A percentile compares a stretch with the other conserved stretches of the same genome.
These are phyloP conservation scores for Serendipita sp. DNA, from an alignment of 768 basidiomycete genomes.

Conservation along the genomic window DNA sequence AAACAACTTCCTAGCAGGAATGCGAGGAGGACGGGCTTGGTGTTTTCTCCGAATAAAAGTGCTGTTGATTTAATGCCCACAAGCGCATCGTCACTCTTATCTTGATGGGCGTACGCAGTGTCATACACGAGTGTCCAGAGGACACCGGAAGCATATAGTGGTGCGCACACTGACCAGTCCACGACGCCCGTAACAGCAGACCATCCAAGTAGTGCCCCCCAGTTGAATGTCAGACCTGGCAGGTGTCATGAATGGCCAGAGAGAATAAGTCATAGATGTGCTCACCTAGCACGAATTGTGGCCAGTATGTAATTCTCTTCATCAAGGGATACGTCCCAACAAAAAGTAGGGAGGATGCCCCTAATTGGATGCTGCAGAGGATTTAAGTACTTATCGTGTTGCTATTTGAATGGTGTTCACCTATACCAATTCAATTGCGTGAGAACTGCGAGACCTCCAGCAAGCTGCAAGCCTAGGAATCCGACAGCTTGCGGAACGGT, in stretches of 20 bases:
- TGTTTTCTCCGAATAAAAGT: slow-evolving; percentile 64
- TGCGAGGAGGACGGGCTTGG: slow-evolving; percentile 55
- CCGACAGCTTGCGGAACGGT: slow-evolving; percentile 53
- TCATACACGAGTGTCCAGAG: slow-evolving; percentile 96
- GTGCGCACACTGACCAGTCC: slow-evolving; percentile 67
- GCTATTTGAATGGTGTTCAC: slow-evolving; percentile 21
- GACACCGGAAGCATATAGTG: slow-evolving; percentile 78
- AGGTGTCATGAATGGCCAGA: neutral
- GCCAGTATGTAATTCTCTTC: slow-evolving; percentile 96
- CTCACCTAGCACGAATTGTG: slow-evolving; percentile 84
- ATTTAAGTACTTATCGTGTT: neutral
- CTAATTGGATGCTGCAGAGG: slow-evolving; percentile 58
- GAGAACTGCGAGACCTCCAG: slow-evolving; percentile 67
- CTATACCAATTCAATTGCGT: slow-evolving; percentile 92
- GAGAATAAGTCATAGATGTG: neutral
- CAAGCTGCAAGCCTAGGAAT: slow-evolving; percentile 71
- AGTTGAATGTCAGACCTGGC: slow-evolving; percentile 85
- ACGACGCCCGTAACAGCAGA: slow-evolving; percentile 74
- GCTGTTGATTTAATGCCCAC: slow-evolving; percentile 91
- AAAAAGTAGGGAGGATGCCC: slow-evolving; percentile 76
- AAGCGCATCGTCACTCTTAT: slow-evolving; percentile 77
- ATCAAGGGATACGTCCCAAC: slow-evolving; percentile 88
- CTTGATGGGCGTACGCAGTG: slow-evolving; percentile 94
- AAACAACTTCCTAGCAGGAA: slow-evolving; percentile 22
- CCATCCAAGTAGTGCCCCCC: slow-evolving; percentile 93